Evolutionary conservation across 1,284 basidiomycete species (phyloP).

Genomic region (Ustilago vetiveriae): DNA sequence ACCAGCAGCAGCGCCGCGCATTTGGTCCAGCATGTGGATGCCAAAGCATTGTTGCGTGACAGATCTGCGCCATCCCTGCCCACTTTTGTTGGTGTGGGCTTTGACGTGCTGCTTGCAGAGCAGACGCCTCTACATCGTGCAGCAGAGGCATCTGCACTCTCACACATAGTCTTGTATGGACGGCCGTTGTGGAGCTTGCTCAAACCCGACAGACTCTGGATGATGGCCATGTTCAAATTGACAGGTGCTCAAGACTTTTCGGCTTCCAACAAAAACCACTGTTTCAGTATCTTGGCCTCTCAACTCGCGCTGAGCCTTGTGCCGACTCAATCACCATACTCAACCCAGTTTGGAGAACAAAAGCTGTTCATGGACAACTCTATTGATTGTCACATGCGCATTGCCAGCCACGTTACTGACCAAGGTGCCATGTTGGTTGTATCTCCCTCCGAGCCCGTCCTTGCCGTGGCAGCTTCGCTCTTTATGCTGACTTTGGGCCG

Average conservation of each 20-base stretch:
- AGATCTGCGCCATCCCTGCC: neutral
- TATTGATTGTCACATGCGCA: conserved; percentile 22
- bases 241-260: neutral
- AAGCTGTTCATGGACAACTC: neutral
- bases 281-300: conserved; percentile 13
- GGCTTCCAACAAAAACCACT: neutral
- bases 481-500: conserved; percentile 16
- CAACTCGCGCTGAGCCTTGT: conserved; percentile 5
- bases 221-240: neutral
- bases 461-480: conserved; percentile 17
- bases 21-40: neutral
- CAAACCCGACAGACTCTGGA: conserved; percentile 1
- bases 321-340: neutral
- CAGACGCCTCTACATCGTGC: neutral
- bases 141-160: neutral
- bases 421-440: neutral
- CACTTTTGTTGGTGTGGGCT: conserved; percentile 8
- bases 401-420: neutral
- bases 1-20: conserved; percentile 17
- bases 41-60: neutral
- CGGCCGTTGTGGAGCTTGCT: conserved; percentile 21
- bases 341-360: neutral
- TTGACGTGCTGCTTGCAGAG: conserved; percentile 8
- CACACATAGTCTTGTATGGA: conserved; percentile 14
- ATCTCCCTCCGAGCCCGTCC: conserved; percentile 15